Base-by-base conservation (phyloP, 352 stramenopile species). In the Phytophthora hybrid region DNA sequence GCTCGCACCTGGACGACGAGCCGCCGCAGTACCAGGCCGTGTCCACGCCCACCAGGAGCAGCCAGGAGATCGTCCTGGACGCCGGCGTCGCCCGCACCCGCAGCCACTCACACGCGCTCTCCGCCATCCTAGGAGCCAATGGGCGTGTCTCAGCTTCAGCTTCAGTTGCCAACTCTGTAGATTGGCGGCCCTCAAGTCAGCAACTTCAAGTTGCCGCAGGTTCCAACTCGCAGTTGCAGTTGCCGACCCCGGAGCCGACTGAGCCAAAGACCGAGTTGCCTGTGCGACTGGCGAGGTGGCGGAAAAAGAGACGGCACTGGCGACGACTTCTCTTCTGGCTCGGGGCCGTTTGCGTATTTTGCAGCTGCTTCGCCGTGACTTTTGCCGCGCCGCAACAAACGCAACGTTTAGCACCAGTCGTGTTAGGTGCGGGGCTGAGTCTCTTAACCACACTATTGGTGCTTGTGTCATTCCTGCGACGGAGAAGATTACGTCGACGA, bases 371-470 rank as follows among this genome's bases (percentile, higher is more conserved):
- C 62, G 74, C 69, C 14, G 59, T 90, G 14, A 79, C 65, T 53
- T 90, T 89, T 44, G 63, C 76, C n/a, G 64, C 84, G 5, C 82
- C 85, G 1, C 44, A 52, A 14, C 63, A 78, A 1, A 62, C 85
- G 16, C 77, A 84, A 46, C 71, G 63, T 0, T 73, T 92, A 16
- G 82, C 81, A 5, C 82, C 84, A 0, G 74, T 87, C 2, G 81
- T 88, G 3, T 56, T 89, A 3, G 86, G 86, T 1, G 75, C 81
- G 31, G 51, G 79, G 14, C 66, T 93, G 16, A 92, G 81, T 73
- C 79, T 92, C 4, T 14, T 87, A 6, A 82, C 84, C 49, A 79
- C 81, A 32, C 59, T 89, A 19, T 55, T 87, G 37, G 82, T 92
- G 21, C 61, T 91, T 9, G 72, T 83, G 1, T 91, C 84, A 37